Evolutionary conservation across 306 rosid species (phyloP), one percentile per base, ranked within the genome.

Genomic region (Argentina anserina): DNA sequence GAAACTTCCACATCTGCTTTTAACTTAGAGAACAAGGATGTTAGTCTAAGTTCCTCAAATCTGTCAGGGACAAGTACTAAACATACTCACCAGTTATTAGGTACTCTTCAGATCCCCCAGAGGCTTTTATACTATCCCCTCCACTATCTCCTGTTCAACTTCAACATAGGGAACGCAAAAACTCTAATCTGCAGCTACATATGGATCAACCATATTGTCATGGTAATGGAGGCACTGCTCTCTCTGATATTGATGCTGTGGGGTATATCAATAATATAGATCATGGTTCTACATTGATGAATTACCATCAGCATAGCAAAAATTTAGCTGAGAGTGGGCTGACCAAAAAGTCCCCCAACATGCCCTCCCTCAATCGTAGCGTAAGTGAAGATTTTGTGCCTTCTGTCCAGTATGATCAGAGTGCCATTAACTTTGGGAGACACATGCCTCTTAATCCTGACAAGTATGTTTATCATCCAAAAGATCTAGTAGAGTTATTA

Each of bases 181-280:
- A 41, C 73, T 80, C 84, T 74, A 78, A 83, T 62, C 62, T 67
- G 46, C 81, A 80, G 41, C 42, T 62, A 36, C 70, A 73, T 70
- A 39, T 49, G 42, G 88, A 91, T 74, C 83, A 67, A 73, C 75
- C 85, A 40, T 70, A 73, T 77, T 76, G 46, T 74, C 63, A 41
- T 70, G 80, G 76, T 18, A 79, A 82, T 28, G 90, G 82, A 76
- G 84, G 65, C 67, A 67, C n/a, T 68, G 47, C 33, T 75, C 85
- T 96, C 63, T 73, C 79, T 79, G 81, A 79, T 76, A 79, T 72
- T 65, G 96, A 91, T 82, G 81, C 86, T 26, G 46, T 69, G 61
- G 82, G 82, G 14, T 70, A 59, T 74, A 79, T 63, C 46, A 83
- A 84, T 73, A 80, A 81, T 74, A 76, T 46, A 55, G 75, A 83